Conservation (phyloP, 306 rosid genomes). For the Heteromeles arbutifolia region DNA sequence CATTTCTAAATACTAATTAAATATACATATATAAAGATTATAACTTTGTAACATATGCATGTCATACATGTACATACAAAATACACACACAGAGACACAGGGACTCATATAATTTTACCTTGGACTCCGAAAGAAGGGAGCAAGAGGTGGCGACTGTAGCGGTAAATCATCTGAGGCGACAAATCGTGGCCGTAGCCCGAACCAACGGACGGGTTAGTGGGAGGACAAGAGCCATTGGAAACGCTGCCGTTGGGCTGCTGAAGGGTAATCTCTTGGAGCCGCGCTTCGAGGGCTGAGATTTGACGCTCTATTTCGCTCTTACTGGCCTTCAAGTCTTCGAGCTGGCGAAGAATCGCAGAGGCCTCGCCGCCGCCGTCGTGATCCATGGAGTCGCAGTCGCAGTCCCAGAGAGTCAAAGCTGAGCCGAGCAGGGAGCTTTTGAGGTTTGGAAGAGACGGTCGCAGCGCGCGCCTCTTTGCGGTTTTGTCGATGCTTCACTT, state of each 20-base stretch:
- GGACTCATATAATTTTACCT: slow-evolving; percentile 30
- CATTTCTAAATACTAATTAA: neutral
- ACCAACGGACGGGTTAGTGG: slow-evolving; percentile 13
- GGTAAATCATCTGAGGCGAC: slow-evolving; percentile 60
- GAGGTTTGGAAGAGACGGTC: neutral
- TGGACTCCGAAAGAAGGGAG: slow-evolving; percentile 89
- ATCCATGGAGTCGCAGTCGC: slow-evolving; percentile 28
- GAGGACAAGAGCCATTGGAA: slow-evolving; percentile 30
- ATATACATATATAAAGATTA: neutral
- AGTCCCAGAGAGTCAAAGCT: neutral
- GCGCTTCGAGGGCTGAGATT: slow-evolving; percentile 64
- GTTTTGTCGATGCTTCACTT: neutral
- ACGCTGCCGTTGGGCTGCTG: slow-evolving; percentile 23
- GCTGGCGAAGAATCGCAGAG: slow-evolving; percentile 42
- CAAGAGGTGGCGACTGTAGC: slow-evolving; percentile 93
- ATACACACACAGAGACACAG: neutral
- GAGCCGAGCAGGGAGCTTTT: neutral
- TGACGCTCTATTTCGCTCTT: slow-evolving; percentile 46
- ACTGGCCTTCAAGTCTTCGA: slow-evolving; percentile 42
- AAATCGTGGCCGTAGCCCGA: slow-evolving; percentile 32
- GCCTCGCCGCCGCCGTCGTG: slow-evolving; percentile 24
- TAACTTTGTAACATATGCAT: neutral
- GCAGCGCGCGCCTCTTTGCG: neutral
- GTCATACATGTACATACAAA: neutral
- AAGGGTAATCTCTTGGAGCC: slow-evolving; percentile 36